Conservation (phyloP, 305 asterid species). For the Solanum hybrid region DNA sequence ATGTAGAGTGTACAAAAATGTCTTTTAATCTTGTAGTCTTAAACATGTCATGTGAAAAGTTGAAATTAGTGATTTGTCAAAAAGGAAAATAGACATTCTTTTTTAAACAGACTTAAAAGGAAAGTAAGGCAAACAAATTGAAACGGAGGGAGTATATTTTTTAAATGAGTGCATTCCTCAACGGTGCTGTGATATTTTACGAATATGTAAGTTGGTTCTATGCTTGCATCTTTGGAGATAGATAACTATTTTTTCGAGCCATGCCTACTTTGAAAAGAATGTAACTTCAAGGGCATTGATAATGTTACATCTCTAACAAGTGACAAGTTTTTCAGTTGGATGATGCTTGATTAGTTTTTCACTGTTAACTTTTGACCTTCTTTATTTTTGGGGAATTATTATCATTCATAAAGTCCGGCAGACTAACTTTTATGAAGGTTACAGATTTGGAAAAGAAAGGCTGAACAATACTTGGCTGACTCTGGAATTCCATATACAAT, state of each 20-base stretch:
- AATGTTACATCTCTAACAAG: fast-evolving
- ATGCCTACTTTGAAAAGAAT: not conserved
- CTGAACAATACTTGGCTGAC: conserved; percentile 80
- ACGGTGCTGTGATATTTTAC: not conserved
- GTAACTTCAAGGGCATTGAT: not conserved
- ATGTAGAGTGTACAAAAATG: not conserved
- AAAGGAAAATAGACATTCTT: too few relatives aligned
- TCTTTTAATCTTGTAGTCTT: not conserved
- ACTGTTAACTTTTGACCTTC: not conserved
- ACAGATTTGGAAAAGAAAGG: conserved; percentile 66
- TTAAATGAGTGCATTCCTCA: not conserved
- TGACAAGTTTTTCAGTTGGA: not conserved
- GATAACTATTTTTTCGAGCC: not conserved
- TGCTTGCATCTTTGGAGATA: not conserved
- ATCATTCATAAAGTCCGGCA: not conserved
- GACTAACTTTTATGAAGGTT: not conserved
- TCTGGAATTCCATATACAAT: conserved; percentile 90
- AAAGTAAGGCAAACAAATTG: not conserved
- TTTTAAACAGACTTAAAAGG: not conserved
- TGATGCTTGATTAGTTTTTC: not conserved
- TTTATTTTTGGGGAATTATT: not conserved
- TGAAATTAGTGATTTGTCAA: not conserved
- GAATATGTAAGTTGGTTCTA: not conserved
- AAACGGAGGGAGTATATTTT: not conserved
- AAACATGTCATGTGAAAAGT: not conserved